phyloP scores from a whole-genome alignment of 257 asterid genomes.

The Solanum bukasovii region DNA sequence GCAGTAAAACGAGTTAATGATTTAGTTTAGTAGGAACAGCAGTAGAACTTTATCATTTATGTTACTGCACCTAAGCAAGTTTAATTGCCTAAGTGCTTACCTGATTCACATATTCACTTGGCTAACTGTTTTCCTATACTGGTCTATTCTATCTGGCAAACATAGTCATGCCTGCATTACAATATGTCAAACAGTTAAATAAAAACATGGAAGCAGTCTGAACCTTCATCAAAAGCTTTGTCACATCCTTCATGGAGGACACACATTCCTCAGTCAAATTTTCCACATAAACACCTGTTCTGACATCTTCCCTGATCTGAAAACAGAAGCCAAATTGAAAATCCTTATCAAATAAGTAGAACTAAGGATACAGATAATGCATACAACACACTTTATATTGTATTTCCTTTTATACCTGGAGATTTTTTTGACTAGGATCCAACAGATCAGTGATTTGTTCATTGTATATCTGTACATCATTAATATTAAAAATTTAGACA shows the following conservation, averaged over 20 bases:
- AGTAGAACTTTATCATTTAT: not conserved
- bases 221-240: slow-evolving; percentile 83
- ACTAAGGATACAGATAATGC: not conserved
- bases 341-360: not conserved
- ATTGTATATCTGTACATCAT: slow-evolving; percentile 72
- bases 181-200: not conserved
- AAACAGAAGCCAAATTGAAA: slow-evolving; percentile 11
- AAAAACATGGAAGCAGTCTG: slow-evolving; percentile 4
- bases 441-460: slow-evolving; percentile 95
- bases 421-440: slow-evolving; percentile 92
- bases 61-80: not conserved
- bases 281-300: slow-evolving; percentile 88
- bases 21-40: not conserved
- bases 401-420: slow-evolving; percentile 51
- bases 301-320: slow-evolving; percentile 93
- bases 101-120: not conserved
- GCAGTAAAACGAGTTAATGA: not conserved
- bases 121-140: not conserved
- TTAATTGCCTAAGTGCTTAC: not conserved
- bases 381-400: not conserved
- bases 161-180: not conserved
- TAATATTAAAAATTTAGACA: not conserved
- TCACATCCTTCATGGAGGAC: slow-evolving; percentile 75
- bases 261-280: slow-evolving; percentile 91
- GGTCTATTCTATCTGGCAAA: not conserved